Evolutionary conservation across 768 basidiomycete genomes (phyloP).

Genomic region (Phylloporus sp.): DNA sequence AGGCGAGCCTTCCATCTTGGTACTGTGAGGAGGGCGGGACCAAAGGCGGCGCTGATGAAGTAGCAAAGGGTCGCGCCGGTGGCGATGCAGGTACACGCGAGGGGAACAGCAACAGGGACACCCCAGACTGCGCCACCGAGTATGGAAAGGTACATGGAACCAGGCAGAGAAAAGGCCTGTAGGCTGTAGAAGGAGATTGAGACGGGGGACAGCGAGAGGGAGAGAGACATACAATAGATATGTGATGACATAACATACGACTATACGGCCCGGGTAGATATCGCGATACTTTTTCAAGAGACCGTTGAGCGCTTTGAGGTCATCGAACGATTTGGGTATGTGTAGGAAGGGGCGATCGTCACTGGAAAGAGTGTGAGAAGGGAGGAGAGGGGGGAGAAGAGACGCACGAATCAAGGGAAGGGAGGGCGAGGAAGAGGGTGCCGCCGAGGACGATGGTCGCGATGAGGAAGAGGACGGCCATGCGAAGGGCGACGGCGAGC

Average conservation of each 20-base stretch:
- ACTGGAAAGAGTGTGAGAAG: slow-evolving; percentile 36
- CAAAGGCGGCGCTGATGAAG: slow-evolving; percentile 84
- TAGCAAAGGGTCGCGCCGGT: slow-evolving; percentile 91
- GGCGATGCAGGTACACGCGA: slow-evolving; percentile 91
- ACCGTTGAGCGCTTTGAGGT: slow-evolving; percentile 79
- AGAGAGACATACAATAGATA: slow-evolving; percentile 78
- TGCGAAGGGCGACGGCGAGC: slow-evolving; percentile 78
- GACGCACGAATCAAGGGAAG: slow-evolving; percentile 71
- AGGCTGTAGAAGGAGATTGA: slow-evolving; percentile 46
- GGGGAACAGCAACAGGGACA: slow-evolving; percentile 73
- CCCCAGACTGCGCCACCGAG: slow-evolving; percentile 96
- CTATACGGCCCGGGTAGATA: slow-evolving; percentile 78
- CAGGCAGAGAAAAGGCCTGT: slow-evolving; percentile 94
- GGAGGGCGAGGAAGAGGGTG: slow-evolving; percentile 76
- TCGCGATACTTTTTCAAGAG: slow-evolving; percentile 90
- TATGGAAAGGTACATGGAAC: slow-evolving; percentile 97
- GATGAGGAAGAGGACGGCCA: slow-evolving; percentile 69
- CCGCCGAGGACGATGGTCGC: slow-evolving; percentile 69
- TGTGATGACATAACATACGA: slow-evolving; percentile 81
- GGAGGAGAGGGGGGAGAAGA: not conserved
- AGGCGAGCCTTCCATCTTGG: slow-evolving; percentile 81
- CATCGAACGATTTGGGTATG: slow-evolving; percentile 83
- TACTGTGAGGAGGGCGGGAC: slow-evolving; percentile 83
- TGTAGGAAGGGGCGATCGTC: slow-evolving; percentile 71
- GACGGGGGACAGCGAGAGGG: not conserved